phyloP scores from a whole-genome alignment of 495 filamentous ascomycete genomes.

The Platismatia glauca region DNA sequence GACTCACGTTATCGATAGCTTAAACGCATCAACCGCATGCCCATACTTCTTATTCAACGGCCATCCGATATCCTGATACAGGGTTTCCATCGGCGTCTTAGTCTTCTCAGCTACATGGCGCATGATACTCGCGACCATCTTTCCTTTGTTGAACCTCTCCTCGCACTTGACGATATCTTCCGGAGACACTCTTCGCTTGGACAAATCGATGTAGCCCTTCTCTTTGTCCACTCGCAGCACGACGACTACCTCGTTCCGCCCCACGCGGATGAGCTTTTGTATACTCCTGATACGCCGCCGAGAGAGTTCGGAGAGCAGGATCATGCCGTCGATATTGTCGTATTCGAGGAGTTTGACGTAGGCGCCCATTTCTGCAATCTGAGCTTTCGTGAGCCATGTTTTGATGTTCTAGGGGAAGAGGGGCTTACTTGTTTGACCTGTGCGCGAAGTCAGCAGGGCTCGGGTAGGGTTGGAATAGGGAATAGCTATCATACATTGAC shows the following conservation, averaged over 20 bases:
- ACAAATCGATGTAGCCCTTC: slow-evolving; percentile 98
- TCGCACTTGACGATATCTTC: slow-evolving; percentile 98
- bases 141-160: slow-evolving; percentile 98
- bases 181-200: slow-evolving; percentile 91
- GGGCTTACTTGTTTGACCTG: slow-evolving; percentile 68
- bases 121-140: slow-evolving; percentile 97
- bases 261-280: slow-evolving; percentile 96
- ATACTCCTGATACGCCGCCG: slow-evolving; percentile 95
- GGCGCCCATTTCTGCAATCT: slow-evolving; percentile 99
- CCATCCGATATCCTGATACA: slow-evolving; percentile 94
- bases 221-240: slow-evolving; percentile 98
- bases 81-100: slow-evolving; percentile 77
- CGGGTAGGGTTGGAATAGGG: background rate
- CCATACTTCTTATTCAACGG: slow-evolving; percentile 96
- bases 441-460: slow-evolving; percentile 1
- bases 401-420: slow-evolving; percentile 4
- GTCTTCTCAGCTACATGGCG: slow-evolving; percentile 97
- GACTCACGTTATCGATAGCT: slow-evolving; percentile 90
- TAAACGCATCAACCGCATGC: slow-evolving; percentile 94
- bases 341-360: slow-evolving; percentile 99
- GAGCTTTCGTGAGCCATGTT: slow-evolving; percentile 22
- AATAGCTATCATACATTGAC: slow-evolving; percentile 53
- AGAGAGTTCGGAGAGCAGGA: slow-evolving; percentile 90
- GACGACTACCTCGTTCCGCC: slow-evolving; percentile 95
- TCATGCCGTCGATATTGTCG: slow-evolving; percentile 99